Evolutionary conservation across 192 early-diverging fungal species (phyloP), one percentile per base, ranked within the genome.

Genomic region (Coemansia sp.): DNA sequence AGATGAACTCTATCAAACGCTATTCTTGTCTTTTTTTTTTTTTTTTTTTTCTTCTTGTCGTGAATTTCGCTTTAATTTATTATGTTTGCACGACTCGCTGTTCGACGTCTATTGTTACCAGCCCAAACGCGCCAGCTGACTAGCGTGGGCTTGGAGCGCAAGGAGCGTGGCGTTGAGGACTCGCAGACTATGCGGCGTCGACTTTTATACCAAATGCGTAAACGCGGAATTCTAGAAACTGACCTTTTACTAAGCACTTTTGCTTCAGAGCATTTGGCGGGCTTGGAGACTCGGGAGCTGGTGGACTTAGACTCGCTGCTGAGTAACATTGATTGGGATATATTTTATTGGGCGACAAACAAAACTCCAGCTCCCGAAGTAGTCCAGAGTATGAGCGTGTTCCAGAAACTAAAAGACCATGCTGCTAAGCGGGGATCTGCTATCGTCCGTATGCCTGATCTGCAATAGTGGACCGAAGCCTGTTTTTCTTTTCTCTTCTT

Each of bases 271-370:
- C 80, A 89, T 67, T 70, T 99, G 27, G 37, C 38, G 11, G 27
- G 48, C 0, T 76, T 95, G 59, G 63, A 79, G 21, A 68, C 78
- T 32, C 67, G 75, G 3, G 86, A 95, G 66, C 76, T 98, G 69
- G 73, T 72, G 6, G 89, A 95, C 62, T 89, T 92, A 61, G 97
- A 97, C 66, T 62, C 78, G 62, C 78, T 99, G 61, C 78, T 99
- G 75, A 91, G 94, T 69, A 88, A 90, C 51, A 87, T 90, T 12
- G 97, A 99, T 76, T 99, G 97, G 97, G 96, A 98, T 75, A 94
- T 99, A 55, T 99, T 92, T 70, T 95, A 98, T 70, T 98, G 94
- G 92, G 89, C 89, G 3, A 93, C 88, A 0, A 71, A 77, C 25
- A 90, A 91, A 69, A 92, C 90, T 44, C 68, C 69, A 27, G 70